Percentiles rank a stretch among this genome's conserved stretches.
Evolutionary conservation across 225 moss, liverwort and hornwort species (phyloP).

Genomic region (Lunularia cruciata): DNA sequence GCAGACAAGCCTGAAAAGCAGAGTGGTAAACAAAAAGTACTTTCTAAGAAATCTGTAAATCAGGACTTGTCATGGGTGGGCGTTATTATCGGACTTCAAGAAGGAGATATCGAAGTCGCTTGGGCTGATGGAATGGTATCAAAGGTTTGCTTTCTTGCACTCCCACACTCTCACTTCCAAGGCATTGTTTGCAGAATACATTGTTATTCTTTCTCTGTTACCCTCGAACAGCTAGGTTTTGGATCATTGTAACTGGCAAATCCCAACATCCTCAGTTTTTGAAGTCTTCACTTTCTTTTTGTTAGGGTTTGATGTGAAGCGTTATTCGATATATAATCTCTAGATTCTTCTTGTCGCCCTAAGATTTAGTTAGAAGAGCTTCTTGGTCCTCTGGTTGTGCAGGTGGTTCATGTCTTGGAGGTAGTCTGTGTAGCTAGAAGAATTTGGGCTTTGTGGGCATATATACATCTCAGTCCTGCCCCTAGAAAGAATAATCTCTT

Average conservation of each 20-base stretch:
- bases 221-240: background rate
- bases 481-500: too few species aligned
- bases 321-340: too few species aligned
- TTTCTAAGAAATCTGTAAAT: conserved; percentile 22
- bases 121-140: conserved; percentile 95
- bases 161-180: background rate
- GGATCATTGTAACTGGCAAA: background rate
- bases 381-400: too few species aligned
- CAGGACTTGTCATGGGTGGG: conserved; percentile 91
- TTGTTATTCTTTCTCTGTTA: background rate
- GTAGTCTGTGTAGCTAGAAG: too few species aligned
- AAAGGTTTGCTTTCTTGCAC: conserved; percentile 51
- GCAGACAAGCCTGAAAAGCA: conserved; percentile 35
- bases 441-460: too few species aligned
- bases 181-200: background rate
- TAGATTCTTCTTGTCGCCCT: too few species aligned
- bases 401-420: too few species aligned
- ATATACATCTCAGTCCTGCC: too few species aligned
- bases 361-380: too few species aligned
- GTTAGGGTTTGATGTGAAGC: background rate
- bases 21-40: conserved; percentile 30
- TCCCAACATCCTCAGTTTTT: background rate
- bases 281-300: background rate
- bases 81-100: conserved; percentile 77
- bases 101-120: conserved; percentile 93